Base-by-base conservation (phyloP, 2,329 filamentous ascomycete species). In the Microcyclospora tardicrescens region DNA sequence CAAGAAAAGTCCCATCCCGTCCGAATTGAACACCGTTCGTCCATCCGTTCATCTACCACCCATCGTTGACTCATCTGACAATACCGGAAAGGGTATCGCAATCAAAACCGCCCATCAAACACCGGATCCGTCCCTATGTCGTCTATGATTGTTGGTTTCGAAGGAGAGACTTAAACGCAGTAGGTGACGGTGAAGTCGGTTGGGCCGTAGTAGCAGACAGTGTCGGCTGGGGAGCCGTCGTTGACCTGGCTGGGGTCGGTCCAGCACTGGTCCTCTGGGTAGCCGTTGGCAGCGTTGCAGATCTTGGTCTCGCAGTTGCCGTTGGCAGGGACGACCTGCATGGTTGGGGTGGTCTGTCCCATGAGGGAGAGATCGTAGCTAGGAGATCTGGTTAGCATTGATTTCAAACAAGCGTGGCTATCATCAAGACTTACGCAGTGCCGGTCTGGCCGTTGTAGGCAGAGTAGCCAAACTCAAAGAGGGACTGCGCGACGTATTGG, bases 401-500 rank as follows among this genome's bases (percentile, higher is more conserved):
- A 4, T 24, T 24, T 8, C 5, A 24, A 24, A 24, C 19, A 24
- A 24, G 19, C 19, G 19, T 8, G n/a, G 8, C 19, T 4, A 24
- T 8, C 5, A 24, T 24, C 19, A 24, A 24, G 19, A 24, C 19
- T 24, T 8, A 24, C 19, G 19, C 19, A 30, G 36, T 38, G 19
- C 36, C 36, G 11, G 32, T 30, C 6, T 24, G 13, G 27, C 39
- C 39, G 27, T 13, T 28, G n/a, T 39, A 44, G 29, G 31, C 32
- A 36, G 38, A 38, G 36, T 42, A 44, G 27, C 42, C 42, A 33
- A 44, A 44, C 27, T 44, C 42, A 35, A 41, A 41, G 15, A 44
- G 39, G 8, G 39, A 34, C 16, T 44, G 42, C 2, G 36, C 24
- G 5, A 30, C 16, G 35, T 33, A 36, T 16, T 41, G 39, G 24